Conservation (phyloP, 1,284 basidiomycete genomes). For the Puccinia novopanici region DNA sequence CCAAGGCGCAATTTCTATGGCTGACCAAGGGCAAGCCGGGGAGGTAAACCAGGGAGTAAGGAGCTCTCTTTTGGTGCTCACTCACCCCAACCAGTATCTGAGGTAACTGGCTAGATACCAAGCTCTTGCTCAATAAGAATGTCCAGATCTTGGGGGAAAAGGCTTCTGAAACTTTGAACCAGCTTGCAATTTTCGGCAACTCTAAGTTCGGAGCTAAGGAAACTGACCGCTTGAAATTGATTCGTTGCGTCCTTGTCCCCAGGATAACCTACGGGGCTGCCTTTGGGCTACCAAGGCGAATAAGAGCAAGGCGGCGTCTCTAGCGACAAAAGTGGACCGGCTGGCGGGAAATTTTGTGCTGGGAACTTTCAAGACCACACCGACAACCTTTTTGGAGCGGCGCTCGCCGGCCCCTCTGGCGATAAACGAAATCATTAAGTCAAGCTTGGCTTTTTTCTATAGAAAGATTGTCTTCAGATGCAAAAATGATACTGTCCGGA, state of each 20-base stretch:
- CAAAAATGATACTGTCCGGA: not conserved
- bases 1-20: not conserved
- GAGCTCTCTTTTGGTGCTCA: slow-evolving; percentile 6
- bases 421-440: not conserved
- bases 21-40: not conserved
- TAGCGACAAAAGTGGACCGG: not conserved
- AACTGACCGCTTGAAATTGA: not conserved
- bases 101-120: not conserved
- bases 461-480: not conserved
- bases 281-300: not conserved
- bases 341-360: not conserved
- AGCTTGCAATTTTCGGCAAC: too few relatives aligned
- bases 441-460: not conserved
- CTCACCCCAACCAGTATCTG: too few relatives aligned
- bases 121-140: not conserved
- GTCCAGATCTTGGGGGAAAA: not conserved
- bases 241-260: not conserved
- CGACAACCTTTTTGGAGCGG: not conserved
- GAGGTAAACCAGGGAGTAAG: too few relatives aligned
- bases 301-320: not conserved
- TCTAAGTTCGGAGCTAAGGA: not conserved
- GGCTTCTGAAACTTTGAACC: not conserved
- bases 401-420: too few relatives aligned
- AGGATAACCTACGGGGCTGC: not conserved
- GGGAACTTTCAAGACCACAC: not conserved